Evolutionary conservation across 306 rosid genomes (phyloP).

Genomic region (Casuarina cunninghamiana): DNA sequence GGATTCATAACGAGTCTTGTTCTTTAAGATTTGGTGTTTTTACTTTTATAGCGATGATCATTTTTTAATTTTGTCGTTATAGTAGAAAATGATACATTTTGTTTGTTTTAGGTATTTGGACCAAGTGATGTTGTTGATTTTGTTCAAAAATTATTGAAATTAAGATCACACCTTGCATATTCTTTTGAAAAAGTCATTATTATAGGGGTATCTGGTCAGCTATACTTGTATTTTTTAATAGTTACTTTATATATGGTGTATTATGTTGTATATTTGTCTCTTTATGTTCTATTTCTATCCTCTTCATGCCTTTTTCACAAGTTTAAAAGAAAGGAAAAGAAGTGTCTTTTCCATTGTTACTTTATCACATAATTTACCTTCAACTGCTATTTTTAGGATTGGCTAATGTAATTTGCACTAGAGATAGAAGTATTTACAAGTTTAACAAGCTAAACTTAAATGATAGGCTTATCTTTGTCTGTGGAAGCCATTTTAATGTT

Average conservation of each 20-base stretch:
- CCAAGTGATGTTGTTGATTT: too few species aligned
- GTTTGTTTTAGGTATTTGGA: too few species aligned
- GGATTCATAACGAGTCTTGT: too few species aligned
- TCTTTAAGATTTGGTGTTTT: too few species aligned
- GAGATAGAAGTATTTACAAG: not conserved
- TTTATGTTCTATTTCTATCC: not conserved
- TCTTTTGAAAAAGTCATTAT: too few species aligned
- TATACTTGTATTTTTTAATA: not conserved
- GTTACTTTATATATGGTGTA: not conserved
- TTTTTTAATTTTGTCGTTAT: too few species aligned
- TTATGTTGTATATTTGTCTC: not conserved
- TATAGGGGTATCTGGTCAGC: too few species aligned
- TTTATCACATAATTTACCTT: not conserved
- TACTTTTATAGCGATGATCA: too few species aligned
- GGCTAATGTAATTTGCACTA: not conserved
- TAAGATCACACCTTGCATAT: too few species aligned
- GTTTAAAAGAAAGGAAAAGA: not conserved
- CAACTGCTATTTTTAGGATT: not conserved
- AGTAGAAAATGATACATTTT: too few species aligned
- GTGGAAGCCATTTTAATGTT: not conserved
- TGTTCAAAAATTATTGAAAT: too few species aligned
- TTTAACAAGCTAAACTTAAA: not conserved
- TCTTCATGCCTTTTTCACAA: not conserved
- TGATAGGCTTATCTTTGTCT: not conserved
- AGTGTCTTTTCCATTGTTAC: not conserved